Evolutionary conservation across 1,139 yeast species (phyloP), one percentile per base, ranked within the genome.

Genomic region (Lodderomyces jiufengensis): DNA sequence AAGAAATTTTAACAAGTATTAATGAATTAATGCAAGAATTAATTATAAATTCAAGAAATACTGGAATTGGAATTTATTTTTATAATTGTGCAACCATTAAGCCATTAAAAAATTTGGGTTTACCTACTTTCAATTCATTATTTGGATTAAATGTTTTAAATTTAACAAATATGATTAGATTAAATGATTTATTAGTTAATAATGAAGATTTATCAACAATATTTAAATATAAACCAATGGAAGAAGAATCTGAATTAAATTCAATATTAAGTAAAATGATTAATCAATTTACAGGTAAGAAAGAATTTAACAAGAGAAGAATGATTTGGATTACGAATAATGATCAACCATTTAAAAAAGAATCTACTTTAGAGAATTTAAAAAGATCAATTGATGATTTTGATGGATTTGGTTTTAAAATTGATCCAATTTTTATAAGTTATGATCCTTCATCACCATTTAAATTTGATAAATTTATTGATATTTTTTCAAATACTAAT

Each of bases 61-160:
- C 87, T 0, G 88, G 87, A 0, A 61, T 82, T 24, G 90, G 88
- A 0, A 70, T 83, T 32, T 81, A 77, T 48, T 54, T 83, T 18
- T 78, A 76, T 56, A 76, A 80, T 47, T 66, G 79, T 44, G 55
- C 46, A 34, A 43, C 50, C 43, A 40, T 59, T 4, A 5, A 36
- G 10, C 32, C 37, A 2, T 29, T 47, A 15, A 35, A 33, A 21
- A 29, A 38, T 14, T 30, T 43, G 37, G 25, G 28, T 5, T 36
- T 38, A 4, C 26, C 54, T 0, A 64, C 63, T 2, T 49, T 69
- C 25, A 48, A 49, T 29, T 53, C 56, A 34, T 39, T 69, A 15
- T 67, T 67, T 39, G 48, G 62, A 6, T 50, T 70, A 29, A 61
- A 62, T 41, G 64, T 59, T 33, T 43, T 70, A 31, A 69, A 64